A percentile compares a stretch with the other conserved stretches of the same genome.
Conservation (phyloP, 306 rosid species). For the Rosa lucieae region DNA sequence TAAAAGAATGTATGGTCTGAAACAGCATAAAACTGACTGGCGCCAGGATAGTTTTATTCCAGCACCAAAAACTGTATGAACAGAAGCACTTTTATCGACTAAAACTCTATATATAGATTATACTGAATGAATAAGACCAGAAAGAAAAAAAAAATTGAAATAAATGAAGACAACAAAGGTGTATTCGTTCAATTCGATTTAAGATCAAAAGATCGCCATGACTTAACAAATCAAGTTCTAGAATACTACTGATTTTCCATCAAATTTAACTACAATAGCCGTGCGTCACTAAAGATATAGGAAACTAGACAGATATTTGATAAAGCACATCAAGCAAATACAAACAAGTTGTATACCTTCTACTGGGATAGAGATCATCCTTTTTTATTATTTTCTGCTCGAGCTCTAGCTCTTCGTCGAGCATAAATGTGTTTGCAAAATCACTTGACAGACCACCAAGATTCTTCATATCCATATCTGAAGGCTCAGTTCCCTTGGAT, state of each 20-base stretch:
- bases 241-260: background rate
- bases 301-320: conserved; percentile 7
- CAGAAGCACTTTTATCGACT: background rate
- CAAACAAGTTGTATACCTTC: conserved; percentile 51
- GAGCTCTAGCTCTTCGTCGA: conserved; percentile 91
- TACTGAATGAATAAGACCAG: background rate
- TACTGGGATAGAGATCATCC: conserved; percentile 42
- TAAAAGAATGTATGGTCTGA: background rate
- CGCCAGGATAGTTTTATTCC: too few species aligned
- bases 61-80: background rate
- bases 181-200: background rate
- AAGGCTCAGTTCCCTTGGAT: conserved; percentile 37
- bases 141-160: background rate
- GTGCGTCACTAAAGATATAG: background rate
- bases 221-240: background rate
- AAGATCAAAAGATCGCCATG: background rate
- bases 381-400: conserved; percentile 64
- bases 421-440: conserved; percentile 86
- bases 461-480: conserved; percentile 38
- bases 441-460: conserved; percentile 57
- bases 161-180: too few species aligned
- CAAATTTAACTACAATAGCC: background rate
- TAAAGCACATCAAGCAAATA: background rate
- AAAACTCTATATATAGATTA: background rate
- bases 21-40: too few species aligned